Base-by-base conservation (phyloP, 169 alveolate genomes). In the Plasmodium vinckei region DNA sequence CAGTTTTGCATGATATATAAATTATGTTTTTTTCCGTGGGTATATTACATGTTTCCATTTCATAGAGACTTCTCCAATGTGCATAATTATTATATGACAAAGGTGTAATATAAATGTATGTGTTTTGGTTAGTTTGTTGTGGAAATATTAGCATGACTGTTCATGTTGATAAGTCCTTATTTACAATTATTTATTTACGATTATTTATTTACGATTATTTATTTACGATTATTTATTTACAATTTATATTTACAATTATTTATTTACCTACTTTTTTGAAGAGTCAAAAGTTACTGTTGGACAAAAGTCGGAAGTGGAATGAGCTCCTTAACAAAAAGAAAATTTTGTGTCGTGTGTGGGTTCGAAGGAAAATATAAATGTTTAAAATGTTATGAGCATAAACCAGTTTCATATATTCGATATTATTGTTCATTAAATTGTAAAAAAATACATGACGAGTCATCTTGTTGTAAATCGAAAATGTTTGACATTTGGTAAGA, bases 351-450 rank as follows among this genome's bases (percentile, higher is more conserved):
- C 53, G 92, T 91, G 27, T 94, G 96, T 65, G 96, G 96, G 4
- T 94, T 82, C 87, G 89, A 87, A 72, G 94, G 93, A 51, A 69
- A 87, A 86, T 94, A 94, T 87, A 94, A 90, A 88, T 94, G 96
- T 47, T 69, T 89, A 10, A 84, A 87, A 51, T 94, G 96, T 64
- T 94, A 89, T 49, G 87, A 84, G 25, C 90, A 93, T 61, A 69
- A 94, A 15, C 91, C 89, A 4, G 64, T 86, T 64, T 72, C 91
- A 13, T 72, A 84, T 79, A 60, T 73, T 60, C 87, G 89, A 17
- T 92, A 94, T 71, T 87, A 72, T 92, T 94, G 96, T 87, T 89
- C 95, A 53, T 44, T 73, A 47, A 69, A 93, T 27, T 94, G 96
- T 87, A 88, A 75, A 56, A 94, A 92, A 86, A 71, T 90, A 2